Evolutionary conservation across 768 basidiomycete species (phyloP).

Genomic region (Panus rudis): DNA sequence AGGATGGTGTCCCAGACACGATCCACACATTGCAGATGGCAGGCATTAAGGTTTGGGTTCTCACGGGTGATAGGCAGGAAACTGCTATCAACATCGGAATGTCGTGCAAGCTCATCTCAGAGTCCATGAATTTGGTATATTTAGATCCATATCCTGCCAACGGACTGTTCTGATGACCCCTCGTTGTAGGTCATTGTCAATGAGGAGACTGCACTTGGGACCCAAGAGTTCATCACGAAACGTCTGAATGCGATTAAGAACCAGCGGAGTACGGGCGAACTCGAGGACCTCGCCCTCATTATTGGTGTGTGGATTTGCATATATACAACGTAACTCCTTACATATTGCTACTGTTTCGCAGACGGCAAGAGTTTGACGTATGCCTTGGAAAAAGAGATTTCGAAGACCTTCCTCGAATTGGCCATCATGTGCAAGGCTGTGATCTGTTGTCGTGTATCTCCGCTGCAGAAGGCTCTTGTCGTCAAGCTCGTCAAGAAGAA

Average conservation of each 20-base stretch:
- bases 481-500: slow-evolving; percentile 99
- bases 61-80: slow-evolving; percentile 97
- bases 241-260: slow-evolving; percentile 89
- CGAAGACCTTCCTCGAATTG: slow-evolving; percentile 85
- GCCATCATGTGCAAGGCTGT: slow-evolving; percentile 99
- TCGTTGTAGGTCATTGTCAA: slow-evolving; percentile 80
- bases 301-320: slow-evolving; percentile 57
- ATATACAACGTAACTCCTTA: no score
- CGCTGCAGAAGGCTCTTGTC: slow-evolving; percentile 93
- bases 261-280: slow-evolving; percentile 77
- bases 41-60: slow-evolving; percentile 98
- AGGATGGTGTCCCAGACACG: slow-evolving; percentile 97
- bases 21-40: slow-evolving; percentile 98
- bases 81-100: slow-evolving; percentile 99
- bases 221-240: slow-evolving; percentile 81
- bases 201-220: slow-evolving; percentile 75
- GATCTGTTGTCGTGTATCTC: slow-evolving; percentile 98
- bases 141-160: neutral
- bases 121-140: slow-evolving; percentile 93
- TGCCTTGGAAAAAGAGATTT: slow-evolving; percentile 89
- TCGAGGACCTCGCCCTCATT: slow-evolving; percentile 90
- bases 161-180: neutral
- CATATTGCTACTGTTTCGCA: slow-evolving; percentile 22
- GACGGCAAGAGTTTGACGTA: slow-evolving; percentile 93
- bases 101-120: slow-evolving; percentile 93